Base-by-base conservation (phyloP, 306 rosid species). In the Sphenostylis stenocarpa region DNA sequence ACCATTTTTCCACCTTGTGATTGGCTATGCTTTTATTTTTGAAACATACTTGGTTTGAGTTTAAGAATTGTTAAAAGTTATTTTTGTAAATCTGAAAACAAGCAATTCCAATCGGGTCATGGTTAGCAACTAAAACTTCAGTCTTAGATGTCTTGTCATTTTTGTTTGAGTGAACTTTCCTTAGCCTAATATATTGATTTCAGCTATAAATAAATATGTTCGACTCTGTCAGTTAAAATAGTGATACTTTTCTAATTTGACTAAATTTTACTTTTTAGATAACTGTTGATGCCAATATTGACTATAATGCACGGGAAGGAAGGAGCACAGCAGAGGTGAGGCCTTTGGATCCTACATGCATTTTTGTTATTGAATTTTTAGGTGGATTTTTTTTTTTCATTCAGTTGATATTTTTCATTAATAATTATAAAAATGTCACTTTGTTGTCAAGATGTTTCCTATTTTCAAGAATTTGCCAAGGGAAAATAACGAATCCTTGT, bases 291-390 rank as follows among this genome's bases (percentile, higher is more conserved):
- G 94, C 87, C 69, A 93, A 89, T 70, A 69, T 96, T 79, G 79
- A 89, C 62, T 89, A 96, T 80, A 84, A 93, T 90, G 88, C 97
- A 76, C 91, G 94, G 44, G 96, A 96, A 87, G 92, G 91, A 81
- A 89, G 91, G 82, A 91, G 97, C 91, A 87, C 93, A 12, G 89
- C 87, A 15, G 96, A 90, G 94, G 99, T 91, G 83, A 86, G 86
- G 65, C 62, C 51, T 84, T 77, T 39, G 56, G 58, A 70, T 70
- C 68, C 63, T 73, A 51, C 33, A 39, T 78, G 33, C 21, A 71
- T 31, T 61, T 20, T 68, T 74, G 24, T 62, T 51, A 14, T 49
- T 53, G 20, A 69, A 29, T 39, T 68, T 49, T 15, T 11, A 77
- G 65, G 55, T 39, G 20, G 6, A 47, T 74, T 49, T 31, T 49